Conservation (phyloP, 257 asterid genomes). For the Solanum chiquidenum region DNA sequence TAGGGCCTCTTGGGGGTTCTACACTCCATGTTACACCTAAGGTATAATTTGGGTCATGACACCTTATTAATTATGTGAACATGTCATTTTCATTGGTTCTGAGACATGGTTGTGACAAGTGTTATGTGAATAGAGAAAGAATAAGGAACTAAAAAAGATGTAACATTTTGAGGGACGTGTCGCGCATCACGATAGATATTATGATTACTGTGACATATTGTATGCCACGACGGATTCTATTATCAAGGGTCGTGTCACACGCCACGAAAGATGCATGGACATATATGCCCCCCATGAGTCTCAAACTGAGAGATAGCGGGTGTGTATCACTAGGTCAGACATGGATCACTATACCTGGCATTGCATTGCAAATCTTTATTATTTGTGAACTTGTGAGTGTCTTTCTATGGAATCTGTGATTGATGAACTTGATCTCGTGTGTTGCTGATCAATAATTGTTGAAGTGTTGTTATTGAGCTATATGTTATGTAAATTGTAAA, state of each 20-base stretch:
- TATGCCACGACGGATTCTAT: background rate
- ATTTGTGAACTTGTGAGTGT: background rate
- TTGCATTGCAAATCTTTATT: background rate
- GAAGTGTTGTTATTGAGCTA: background rate
- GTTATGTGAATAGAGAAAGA: background rate
- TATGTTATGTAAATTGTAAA: background rate
- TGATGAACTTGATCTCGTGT: background rate
- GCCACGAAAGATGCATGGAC: background rate
- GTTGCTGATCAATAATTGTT: background rate
- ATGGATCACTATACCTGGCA: background rate
- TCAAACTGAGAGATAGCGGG: fast-evolving
- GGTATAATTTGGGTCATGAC: background rate
- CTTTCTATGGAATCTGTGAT: background rate
- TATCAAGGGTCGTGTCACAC: background rate
- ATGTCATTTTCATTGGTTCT: background rate
- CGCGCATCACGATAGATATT: background rate
- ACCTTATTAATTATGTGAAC: background rate
- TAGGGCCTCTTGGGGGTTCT: background rate
- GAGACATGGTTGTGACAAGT: background rate
- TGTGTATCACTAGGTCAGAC: background rate
- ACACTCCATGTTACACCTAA: background rate
- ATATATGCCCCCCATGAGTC: background rate
- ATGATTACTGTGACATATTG: background rate
- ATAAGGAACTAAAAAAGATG: background rate
- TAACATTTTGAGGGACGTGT: background rate